Evolutionary conservation across 1,139 yeast species (phyloP).

Genomic region (Blastobotrys proliferans): DNA sequence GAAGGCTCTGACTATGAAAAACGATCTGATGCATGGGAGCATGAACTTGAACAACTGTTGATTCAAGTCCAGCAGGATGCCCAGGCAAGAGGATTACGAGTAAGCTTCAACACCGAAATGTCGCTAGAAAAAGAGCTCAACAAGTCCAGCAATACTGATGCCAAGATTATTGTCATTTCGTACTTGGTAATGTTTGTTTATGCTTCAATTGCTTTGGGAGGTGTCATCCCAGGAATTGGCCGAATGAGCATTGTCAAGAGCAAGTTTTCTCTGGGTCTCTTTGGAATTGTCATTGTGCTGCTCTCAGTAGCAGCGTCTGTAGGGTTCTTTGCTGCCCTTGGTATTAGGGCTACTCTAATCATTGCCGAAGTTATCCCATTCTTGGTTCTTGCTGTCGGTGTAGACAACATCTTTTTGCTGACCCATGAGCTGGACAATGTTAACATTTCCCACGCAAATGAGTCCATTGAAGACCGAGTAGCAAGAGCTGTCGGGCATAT

Average conservation of each 20-base stretch:
- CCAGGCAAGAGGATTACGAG: conserved; percentile 45
- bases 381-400: conserved; percentile 86
- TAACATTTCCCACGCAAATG: conserved; percentile 43
- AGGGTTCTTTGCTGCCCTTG: conserved; percentile 65
- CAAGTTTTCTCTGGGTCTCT: conserved; percentile 69
- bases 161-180: conserved; percentile 63
- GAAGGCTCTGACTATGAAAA: conserved; percentile 39
- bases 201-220: conserved; percentile 79
- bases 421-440: conserved; percentile 70
- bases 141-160: conserved; percentile 76
- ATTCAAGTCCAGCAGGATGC: conserved; percentile 43
- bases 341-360: conserved; percentile 80
- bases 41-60: conserved; percentile 53
- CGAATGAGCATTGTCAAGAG: conserved; percentile 48
- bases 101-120: conserved; percentile 76
- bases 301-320: conserved; percentile 77
- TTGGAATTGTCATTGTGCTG: conserved; percentile 77
- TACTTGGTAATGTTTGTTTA: conserved; percentile 87
- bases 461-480: conserved; percentile 51
- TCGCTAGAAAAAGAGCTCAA: conserved; percentile 82
- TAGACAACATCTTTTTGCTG: conserved; percentile 84
- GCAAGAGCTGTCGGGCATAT: conserved; percentile 62
- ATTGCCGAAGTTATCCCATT: conserved; percentile 98
- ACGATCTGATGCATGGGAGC: conserved; percentile 62
- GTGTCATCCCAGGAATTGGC: conserved; percentile 38